Conservation (phyloP, 805 yeast species). For the Saccharomycopsis capsularis region DNA sequence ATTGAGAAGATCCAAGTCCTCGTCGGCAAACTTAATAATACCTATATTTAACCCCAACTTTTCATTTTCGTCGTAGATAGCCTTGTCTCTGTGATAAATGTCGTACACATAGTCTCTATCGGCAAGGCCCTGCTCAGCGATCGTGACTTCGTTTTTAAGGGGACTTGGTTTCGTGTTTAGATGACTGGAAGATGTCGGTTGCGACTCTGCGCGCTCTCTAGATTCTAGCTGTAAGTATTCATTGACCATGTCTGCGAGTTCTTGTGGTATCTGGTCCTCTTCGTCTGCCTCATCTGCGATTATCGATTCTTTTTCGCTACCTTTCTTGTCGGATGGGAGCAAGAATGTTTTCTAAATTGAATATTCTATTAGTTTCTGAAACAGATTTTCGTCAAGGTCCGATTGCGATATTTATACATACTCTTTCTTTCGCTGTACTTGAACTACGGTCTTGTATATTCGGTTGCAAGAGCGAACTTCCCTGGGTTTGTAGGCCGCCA, state of each 20-base stretch:
- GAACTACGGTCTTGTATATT: background rate
- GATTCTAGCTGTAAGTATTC: slow-evolving; percentile 43
- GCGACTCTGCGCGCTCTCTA: slow-evolving; percentile 10
- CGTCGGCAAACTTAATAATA: slow-evolving; percentile 34
- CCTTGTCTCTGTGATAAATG: slow-evolving; percentile 59
- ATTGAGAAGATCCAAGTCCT: slow-evolving; percentile 28
- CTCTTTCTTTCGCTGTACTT: background rate
- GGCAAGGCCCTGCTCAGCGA: slow-evolving; percentile 21
- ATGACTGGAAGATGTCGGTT: background rate
- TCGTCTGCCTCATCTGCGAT: slow-evolving; percentile 23
- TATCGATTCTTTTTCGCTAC: no score
- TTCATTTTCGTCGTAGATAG: slow-evolving; percentile 44
- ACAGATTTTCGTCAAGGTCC: no score
- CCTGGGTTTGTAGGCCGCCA: background rate
- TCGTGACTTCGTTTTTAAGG: background rate
- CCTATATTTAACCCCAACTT: slow-evolving; percentile 24
- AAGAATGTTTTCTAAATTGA: slow-evolving; percentile 22
- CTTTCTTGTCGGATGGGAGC: slow-evolving; percentile 24
- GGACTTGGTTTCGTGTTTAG: background rate
- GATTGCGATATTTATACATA: no score
- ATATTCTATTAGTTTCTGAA: no score
- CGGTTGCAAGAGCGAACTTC: background rate
- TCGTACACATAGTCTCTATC: slow-evolving; percentile 83
- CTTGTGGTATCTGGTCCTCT: slow-evolving; percentile 43
- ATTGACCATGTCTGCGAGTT: slow-evolving; percentile 68